Evolutionary conservation across 1,284 basidiomycete species (phyloP), one percentile per base, ranked within the genome.

Genomic region (Ceratobasidium sp.): DNA sequence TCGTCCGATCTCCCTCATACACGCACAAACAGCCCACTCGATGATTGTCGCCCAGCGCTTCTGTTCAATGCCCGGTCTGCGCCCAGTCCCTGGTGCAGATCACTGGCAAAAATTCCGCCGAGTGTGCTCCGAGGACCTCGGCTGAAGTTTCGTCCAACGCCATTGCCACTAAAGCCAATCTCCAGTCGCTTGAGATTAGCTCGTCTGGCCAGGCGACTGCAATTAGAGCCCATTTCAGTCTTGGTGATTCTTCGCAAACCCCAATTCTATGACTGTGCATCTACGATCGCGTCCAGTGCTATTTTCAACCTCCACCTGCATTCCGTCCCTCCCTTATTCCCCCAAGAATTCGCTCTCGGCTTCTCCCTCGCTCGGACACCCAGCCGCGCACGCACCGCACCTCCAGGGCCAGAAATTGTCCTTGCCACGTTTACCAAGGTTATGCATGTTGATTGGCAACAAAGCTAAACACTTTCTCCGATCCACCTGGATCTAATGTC

Each of bases 21-120:
- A 50, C n/a, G 32, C 5, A 25, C 58, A 62, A 62, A 50, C 45
- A 62, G 22, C 55, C 55, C 38, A 42, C 38, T 10, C 20, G 38
- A 43, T 62, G 58, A 49, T 62, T 45, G 57, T 45, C 58, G 58
- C 58, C 58, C 20, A 45, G 58, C 58, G 58, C 58, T 20, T 50
- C 4, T n/a, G 8, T n/a, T 32, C 3, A 34, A 32, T 55, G 25
- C n/a, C n/a, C n/a, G 49, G 49, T 4, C 49, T 29, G 54, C n/a
- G 50, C 27, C 27, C 50, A 17, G n/a, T 7, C 4, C 50, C 15
- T 2, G 25, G n/a, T n/a, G n/a, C n/a, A n/a, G n/a, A n/a, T n/a
- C n/a, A n/a, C n/a, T 32, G 29, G 52, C n/a, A 17, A 13, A 45
- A 45, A 45, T 32, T 2, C 31, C 52, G 52, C 25, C 22, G 27